Conservation (phyloP, 345 rosid species). For the Acer yangbiense region DNA sequence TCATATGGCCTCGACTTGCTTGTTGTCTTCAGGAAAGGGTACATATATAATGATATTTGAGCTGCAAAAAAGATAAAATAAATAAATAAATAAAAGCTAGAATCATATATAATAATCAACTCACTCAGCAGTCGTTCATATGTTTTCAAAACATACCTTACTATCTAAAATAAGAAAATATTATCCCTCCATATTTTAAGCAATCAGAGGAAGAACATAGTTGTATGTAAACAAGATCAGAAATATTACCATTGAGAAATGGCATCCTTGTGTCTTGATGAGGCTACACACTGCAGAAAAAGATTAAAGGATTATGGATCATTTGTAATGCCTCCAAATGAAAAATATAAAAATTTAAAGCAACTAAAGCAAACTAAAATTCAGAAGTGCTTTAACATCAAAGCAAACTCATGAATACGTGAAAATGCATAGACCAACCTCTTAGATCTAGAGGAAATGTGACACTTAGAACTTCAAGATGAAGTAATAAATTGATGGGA, state of each 20-base stretch:
- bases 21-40: constrained; percentile 92
- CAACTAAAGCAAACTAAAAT: not conserved
- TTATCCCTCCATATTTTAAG: not conserved
- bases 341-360: not conserved
- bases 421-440: not conserved
- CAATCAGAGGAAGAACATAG: constrained; percentile 6
- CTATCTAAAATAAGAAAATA: not conserved
- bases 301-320: constrained; percentile 10
- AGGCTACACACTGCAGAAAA: constrained; percentile 89
- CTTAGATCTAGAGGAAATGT: not conserved
- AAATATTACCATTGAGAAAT: constrained; percentile 78
- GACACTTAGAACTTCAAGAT: not conserved
- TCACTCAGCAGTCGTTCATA: not conserved
- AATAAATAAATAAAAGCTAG: not conserved
- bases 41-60: constrained; percentile 91
- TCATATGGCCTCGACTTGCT: constrained; percentile 98
- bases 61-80: constrained; percentile 46
- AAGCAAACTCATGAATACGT: not conserved
- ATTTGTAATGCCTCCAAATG: constrained; percentile 21
- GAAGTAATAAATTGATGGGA: constrained; percentile 11
- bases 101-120: not conserved
- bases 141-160: not conserved
- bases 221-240: constrained; percentile 18
- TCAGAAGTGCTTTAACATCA: not conserved
- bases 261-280: constrained; percentile 94